phyloP scores from a whole-genome alignment of 768 basidiomycete species.

The Hydnomerulius pinastri region DNA sequence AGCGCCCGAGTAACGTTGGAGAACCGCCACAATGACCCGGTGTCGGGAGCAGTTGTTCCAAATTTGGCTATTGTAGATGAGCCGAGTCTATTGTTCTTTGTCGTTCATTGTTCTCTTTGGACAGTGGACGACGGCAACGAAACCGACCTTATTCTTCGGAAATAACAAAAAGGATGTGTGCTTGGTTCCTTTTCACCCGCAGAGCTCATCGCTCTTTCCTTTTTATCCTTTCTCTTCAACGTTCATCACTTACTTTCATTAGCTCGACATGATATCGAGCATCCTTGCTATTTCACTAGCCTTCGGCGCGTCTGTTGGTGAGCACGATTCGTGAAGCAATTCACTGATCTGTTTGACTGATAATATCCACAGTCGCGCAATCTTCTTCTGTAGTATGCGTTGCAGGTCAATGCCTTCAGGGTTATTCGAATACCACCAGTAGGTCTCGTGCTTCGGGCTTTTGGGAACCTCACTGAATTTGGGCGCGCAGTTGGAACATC shows the following conservation, averaged over 20 bases:
- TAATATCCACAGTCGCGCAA: constrained; percentile 48
- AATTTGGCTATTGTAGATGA: constrained; percentile 11
- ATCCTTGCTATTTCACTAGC: constrained; percentile 37
- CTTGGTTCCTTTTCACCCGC: constrained; percentile 5
- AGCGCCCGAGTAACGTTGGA: too few relatives aligned
- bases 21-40: constrained; percentile 14
- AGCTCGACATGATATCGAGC: constrained; percentile 42
- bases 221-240: constrained; percentile 12
- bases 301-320: constrained; percentile 42
- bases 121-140: constrained; percentile 20
- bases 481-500: constrained; percentile 63
- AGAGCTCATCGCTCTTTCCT: constrained; percentile 26
- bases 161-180: constrained; percentile 31
- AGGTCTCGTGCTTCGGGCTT: constrained; percentile 34
- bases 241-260: constrained; percentile 25
- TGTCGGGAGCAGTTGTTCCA: constrained; percentile 5
- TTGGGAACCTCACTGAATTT: constrained; percentile 13
- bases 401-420: constrained; percentile 88
- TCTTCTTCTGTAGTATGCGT: constrained; percentile 70
- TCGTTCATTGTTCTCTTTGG: constrained; percentile 20
- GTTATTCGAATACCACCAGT: constrained; percentile 70
- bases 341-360: background rate
- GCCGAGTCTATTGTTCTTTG: constrained; percentile 27
- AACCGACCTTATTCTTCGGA: constrained; percentile 25
- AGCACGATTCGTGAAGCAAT: constrained; percentile 10